Percentiles rank a stretch among this genome's conserved stretches.
Conservation (phyloP, 2,329 filamentous ascomycete species). For the Aspergillus sp. region DNA sequence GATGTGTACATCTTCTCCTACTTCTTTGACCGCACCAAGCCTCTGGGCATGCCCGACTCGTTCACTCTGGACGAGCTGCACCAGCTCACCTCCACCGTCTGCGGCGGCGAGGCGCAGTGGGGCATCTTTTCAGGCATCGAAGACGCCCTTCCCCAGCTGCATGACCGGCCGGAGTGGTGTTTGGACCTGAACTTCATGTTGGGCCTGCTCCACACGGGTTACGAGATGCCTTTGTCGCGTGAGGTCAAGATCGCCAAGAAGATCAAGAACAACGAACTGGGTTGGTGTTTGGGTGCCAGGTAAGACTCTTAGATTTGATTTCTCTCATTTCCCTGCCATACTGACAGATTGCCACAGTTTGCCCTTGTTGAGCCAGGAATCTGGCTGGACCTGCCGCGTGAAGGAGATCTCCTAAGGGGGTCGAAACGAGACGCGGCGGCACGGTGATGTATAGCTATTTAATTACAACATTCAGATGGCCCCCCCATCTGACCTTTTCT, state of each 20-base stretch:
- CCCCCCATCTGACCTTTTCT: slow-evolving; percentile 23
- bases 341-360: slow-evolving; percentile 58
- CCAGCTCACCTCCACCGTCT: slow-evolving; percentile 81
- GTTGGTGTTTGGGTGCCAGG: slow-evolving; percentile 97
- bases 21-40: slow-evolving; percentile 93
- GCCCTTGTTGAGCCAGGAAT: slow-evolving; percentile 75
- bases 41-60: slow-evolving; percentile 96
- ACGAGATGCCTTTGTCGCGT: slow-evolving; percentile 94
- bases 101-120: slow-evolving; percentile 75
- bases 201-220: slow-evolving; percentile 87
- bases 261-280: slow-evolving; percentile 93
- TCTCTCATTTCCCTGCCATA: slow-evolving; percentile 12
- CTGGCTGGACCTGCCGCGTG: slow-evolving; percentile 88
- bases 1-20: slow-evolving; percentile 97
- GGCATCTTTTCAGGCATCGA: slow-evolving; percentile 74
- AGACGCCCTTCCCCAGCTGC: slow-evolving; percentile 75
- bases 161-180: slow-evolving; percentile 83
- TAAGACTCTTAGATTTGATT: slow-evolving; percentile 46
- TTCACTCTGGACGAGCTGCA: slow-evolving; percentile 91
- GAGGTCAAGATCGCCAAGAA: slow-evolving; percentile 99
- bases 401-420: slow-evolving; percentile 63
- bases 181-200: slow-evolving; percentile 97
- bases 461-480: slow-evolving; percentile 16
- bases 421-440: slow-evolving; percentile 27
- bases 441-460: slow-evolving; percentile 16